Percentiles rank a stretch among this genome's conserved stretches.
Evolutionary conservation across 768 basidiomycete genomes (phyloP).

Genomic region (Terana coerulea): DNA sequence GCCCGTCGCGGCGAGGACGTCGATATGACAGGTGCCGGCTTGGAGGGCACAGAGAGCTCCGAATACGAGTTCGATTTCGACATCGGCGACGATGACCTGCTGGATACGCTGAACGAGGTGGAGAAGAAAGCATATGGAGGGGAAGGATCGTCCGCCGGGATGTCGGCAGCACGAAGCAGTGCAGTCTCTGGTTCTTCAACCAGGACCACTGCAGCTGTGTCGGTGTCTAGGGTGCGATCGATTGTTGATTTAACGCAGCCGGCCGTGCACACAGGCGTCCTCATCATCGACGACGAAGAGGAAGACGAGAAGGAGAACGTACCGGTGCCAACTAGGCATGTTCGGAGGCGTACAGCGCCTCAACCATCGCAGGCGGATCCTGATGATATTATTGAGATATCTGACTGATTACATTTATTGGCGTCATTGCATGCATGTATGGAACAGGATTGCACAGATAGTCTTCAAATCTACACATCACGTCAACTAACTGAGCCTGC

Average conservation of each 20-base stretch:
- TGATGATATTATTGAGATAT: constrained; percentile 57
- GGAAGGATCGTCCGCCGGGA: background rate
- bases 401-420: constrained; percentile 29
- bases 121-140: constrained; percentile 25
- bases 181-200: background rate
- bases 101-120: constrained; percentile 35
- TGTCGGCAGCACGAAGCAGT: background rate
- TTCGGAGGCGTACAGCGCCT: constrained; percentile 34
- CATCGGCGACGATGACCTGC: constrained; percentile 33
- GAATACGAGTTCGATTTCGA: constrained; percentile 33
- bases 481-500: too few species aligned
- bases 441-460: background rate
- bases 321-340: constrained; percentile 46
- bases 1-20: background rate
- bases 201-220: background rate
- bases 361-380: background rate
- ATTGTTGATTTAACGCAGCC: background rate
- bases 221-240: background rate
- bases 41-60: constrained; percentile 18
- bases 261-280: constrained; percentile 11
- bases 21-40: background rate
- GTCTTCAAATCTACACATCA: too few species aligned
- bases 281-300: constrained; percentile 42
- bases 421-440: background rate
- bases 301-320: constrained; percentile 62